Conservation (phyloP, 2,329 filamentous ascomycete genomes). For the Penicillium sp. region DNA sequence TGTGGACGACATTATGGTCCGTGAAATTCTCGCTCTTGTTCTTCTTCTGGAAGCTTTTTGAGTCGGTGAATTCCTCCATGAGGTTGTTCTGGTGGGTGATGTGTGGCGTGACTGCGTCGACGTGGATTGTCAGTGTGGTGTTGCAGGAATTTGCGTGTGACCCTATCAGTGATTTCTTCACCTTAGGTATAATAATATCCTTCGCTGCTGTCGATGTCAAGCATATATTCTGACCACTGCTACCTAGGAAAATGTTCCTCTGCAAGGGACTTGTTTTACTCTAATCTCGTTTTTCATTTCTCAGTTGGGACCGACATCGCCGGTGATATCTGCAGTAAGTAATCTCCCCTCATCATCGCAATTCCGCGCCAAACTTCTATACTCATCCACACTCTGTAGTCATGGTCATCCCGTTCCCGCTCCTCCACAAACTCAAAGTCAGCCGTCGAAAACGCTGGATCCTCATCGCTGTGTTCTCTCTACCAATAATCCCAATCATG, state of each 20-base stretch:
- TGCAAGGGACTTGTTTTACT: background rate
- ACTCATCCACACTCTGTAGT: background rate
- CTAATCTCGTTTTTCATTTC: background rate
- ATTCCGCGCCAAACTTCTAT: background rate
- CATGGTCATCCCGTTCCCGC: background rate
- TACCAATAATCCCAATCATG: slow-evolving; percentile 3
- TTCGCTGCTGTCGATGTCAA: background rate
- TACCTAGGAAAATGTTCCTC: background rate
- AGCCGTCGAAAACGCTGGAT: background rate
- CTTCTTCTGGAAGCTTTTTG: background rate
- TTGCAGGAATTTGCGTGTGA: background rate
- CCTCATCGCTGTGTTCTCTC: background rate
- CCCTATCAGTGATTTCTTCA: background rate
- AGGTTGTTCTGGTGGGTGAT: background rate
- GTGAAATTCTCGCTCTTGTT: background rate
- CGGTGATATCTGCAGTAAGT: background rate
- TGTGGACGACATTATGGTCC: background rate
- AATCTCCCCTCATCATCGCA: background rate
- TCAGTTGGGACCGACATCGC: background rate
- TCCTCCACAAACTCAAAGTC: background rate
- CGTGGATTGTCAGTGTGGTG: background rate
- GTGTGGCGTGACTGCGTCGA: background rate
- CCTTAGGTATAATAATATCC: background rate
- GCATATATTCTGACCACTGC: background rate
- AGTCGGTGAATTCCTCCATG: background rate